Percentiles rank a stretch among this genome's conserved stretches.
Evolutionary conservation across 768 basidiomycete species (phyloP).

Genomic region (Trametes sanguinea): DNA sequence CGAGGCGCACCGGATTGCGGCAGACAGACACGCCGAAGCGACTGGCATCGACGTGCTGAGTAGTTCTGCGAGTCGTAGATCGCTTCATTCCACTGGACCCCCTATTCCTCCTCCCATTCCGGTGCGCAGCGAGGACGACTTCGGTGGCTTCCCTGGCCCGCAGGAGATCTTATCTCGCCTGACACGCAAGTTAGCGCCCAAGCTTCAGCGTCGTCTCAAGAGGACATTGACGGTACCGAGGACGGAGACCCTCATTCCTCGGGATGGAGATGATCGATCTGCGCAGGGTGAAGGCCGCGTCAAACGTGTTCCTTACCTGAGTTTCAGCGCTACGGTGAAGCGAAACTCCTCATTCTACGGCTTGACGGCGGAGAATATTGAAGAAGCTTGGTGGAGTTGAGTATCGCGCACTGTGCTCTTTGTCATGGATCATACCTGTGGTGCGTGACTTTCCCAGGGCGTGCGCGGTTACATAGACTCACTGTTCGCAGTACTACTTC

Average conservation of each 20-base stretch:
- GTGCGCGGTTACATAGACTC: no score
- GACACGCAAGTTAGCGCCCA: slow-evolving; percentile 59
- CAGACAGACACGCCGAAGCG: neutral
- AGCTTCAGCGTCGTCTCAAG: slow-evolving; percentile 51
- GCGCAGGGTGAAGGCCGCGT: neutral
- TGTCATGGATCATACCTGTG: slow-evolving; percentile 74
- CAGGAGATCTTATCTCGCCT: slow-evolving; percentile 29
- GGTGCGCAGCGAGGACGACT: slow-evolving; percentile 9
- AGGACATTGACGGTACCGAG: slow-evolving; percentile 73
- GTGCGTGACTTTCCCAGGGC: slow-evolving; percentile 41
- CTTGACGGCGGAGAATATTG: slow-evolving; percentile 75
- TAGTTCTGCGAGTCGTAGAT: slow-evolving; percentile 8
- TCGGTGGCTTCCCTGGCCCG: slow-evolving; percentile 40
- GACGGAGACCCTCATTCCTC: slow-evolving; percentile 53
- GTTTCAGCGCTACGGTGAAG: slow-evolving; percentile 76
- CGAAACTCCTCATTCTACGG: slow-evolving; percentile 69
- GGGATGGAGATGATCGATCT: neutral
- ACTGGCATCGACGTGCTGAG: slow-evolving; percentile 9
- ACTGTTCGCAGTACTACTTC: slow-evolving; percentile 44
- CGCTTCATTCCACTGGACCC: neutral
- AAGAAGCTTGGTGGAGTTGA: slow-evolving; percentile 94
- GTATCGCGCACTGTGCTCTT: slow-evolving; percentile 75
- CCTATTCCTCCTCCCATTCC: neutral
- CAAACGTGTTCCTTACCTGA: slow-evolving; percentile 70
- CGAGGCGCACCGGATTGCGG: neutral